A percentile compares a stretch with the other conserved stretches of the same genome.
Conservation (phyloP, 441 rosid genomes). For the Corymbia citriodora region DNA sequence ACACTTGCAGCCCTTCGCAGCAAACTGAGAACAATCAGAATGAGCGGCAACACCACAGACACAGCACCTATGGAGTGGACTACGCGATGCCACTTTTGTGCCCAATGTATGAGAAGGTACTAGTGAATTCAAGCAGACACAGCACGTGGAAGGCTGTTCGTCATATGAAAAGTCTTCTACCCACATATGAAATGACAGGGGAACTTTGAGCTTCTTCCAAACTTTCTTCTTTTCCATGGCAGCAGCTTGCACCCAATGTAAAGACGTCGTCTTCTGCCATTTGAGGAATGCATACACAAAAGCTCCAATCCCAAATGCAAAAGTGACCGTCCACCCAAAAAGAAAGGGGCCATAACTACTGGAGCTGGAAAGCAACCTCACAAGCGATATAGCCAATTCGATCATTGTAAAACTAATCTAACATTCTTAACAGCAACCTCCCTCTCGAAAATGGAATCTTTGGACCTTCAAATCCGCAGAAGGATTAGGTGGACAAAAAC, state of each 20-base stretch:
- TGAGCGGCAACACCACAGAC: conserved; percentile 68
- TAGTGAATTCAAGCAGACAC: conserved; percentile 50
- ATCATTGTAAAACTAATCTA: conserved; percentile 27
- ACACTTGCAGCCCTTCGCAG: conserved; percentile 57
- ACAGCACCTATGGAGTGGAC: conserved; percentile 43
- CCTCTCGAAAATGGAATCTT: neutral
- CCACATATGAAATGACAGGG: conserved; percentile 57
- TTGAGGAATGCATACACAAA: conserved; percentile 35
- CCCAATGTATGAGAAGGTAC: conserved; percentile 27
- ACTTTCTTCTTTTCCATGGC: conserved; percentile 49
- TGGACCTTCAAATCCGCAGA: neutral
- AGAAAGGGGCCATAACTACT: conserved; percentile 24
- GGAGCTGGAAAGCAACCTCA: conserved; percentile 25
- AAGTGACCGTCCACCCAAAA: conserved; percentile 42
- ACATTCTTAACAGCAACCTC: neutral
- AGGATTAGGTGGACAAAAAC: neutral
- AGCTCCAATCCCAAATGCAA: conserved; percentile 33
- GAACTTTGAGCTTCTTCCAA: conserved; percentile 52
- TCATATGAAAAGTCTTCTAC: conserved; percentile 38
- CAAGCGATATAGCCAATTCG: conserved; percentile 27
- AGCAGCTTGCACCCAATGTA: conserved; percentile 58
- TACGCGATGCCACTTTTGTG: conserved; percentile 20
- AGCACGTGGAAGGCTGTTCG: conserved; percentile 50
- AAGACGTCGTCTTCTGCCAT: conserved; percentile 52
- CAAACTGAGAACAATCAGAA: conserved; percentile 46